Base-by-base conservation (phyloP, 805 yeast species). In the Kuraishia borneana region DNA sequence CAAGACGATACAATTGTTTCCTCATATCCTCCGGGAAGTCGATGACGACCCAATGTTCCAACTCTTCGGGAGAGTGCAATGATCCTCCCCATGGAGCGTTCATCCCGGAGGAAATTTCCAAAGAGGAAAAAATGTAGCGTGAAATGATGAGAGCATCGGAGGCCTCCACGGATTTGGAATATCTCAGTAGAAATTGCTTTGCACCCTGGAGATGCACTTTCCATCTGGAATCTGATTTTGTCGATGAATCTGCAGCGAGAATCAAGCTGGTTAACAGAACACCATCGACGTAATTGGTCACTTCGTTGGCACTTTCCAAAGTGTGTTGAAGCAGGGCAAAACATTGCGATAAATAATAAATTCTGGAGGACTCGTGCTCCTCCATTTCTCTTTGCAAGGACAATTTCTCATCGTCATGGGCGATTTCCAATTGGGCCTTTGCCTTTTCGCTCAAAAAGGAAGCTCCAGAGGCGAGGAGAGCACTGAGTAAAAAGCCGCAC, bases 401-500 rank as follows among this genome's bases (percentile, higher is more conserved):
- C n/a, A n/a, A n/a, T n/a, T n/a, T n/a, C n/a, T n/a, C n/a, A n/a
- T n/a, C n/a, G n/a, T n/a, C n/a, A n/a, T n/a, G n/a, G n/a, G n/a
- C n/a, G 16, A 19, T 19, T 14, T 16, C 13, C 29, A 38, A 18
- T 50, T 54, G 16, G 45, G 43, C 6, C 13, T 25, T 25, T 12
- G 28, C 28, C 28, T 16, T 25, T 25, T 25, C 28, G 8, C 13
- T 16, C 14, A 51, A 36, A 12, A 68, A 62, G 28, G 75, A 62
- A 0, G 87, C 85, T 5, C 88, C 87, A 25, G 76, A 77, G 0
- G 88, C 83, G 25, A 81, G 48, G 21, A 79, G 68, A 0, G 84
- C 83, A 27, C 81, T 77, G 30, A 79, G 53, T 9, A 80, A 48
- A 47, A 75, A 79, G 0, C 75, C 58, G 42, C 76, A 81, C 18